phyloP scores from a whole-genome alignment of 305 asterid genomes.

The Andrographis paniculata region DNA sequence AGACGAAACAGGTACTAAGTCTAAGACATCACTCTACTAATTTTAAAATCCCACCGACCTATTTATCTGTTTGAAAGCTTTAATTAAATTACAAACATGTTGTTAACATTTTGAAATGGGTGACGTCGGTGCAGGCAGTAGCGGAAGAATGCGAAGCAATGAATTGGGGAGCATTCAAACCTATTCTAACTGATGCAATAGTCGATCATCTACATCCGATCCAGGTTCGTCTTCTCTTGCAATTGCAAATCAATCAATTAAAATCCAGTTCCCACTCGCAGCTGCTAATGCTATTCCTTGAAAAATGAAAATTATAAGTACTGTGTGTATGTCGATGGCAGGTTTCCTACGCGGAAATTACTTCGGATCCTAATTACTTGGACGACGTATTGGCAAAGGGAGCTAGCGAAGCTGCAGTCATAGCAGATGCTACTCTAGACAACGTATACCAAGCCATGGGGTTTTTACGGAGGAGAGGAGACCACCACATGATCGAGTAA shows the following conservation, averaged over 20 bases:
- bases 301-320: no score
- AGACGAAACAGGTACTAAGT: conserved; percentile 95
- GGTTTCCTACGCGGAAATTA: conserved; percentile 74
- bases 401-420: conserved; percentile 64
- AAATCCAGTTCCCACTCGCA: no score
- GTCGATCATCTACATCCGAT: conserved; percentile 80
- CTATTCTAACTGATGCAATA: conserved; percentile 74
- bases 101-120: no score
- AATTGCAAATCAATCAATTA: no score
- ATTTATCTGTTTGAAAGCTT: no score
- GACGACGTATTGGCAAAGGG: conserved; percentile 73
- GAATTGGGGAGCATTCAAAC: conserved; percentile 92
- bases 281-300: no score
- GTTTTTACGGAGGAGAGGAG: conserved; percentile 48
- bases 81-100: no score
- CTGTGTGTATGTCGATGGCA: no score
- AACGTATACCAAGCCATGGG: conserved; percentile 91
- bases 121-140: conserved; percentile 52
- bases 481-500: conserved; percentile 1
- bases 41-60: no score
- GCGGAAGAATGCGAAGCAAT: conserved; percentile 70
- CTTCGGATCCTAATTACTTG: conserved; percentile 57
- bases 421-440: conserved; percentile 63
- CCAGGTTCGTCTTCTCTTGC: conserved; percentile 68
- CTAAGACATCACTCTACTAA: no score